These are phyloP conservation scores for Penicillium verrucosum DNA, from an alignment of 2,329 filamentous ascomycete genomes.

Conservation along the genomic window DNA sequence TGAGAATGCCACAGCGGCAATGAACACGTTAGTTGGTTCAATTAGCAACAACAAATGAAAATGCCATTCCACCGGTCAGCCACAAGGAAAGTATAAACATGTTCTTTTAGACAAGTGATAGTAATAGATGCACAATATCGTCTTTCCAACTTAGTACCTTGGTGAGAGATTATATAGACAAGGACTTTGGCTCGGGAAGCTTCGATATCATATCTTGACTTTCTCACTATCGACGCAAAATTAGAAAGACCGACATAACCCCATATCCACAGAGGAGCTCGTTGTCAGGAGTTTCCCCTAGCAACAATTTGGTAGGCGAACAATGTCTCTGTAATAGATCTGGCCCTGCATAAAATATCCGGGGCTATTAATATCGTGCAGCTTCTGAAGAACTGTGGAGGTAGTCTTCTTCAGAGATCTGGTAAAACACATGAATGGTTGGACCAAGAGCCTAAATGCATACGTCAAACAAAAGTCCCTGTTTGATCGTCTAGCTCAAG, in stretches of 20 bases:
- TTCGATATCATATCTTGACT: neutral
- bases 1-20: neutral
- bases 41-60: neutral
- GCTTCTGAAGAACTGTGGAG: neutral
- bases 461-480: neutral
- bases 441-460: neutral
- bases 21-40: neutral
- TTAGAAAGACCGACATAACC: neutral
- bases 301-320: neutral
- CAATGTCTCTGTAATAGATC: neutral
- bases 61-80: neutral
- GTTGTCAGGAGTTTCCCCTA: neutral
- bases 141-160: neutral
- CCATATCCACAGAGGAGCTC: neutral
- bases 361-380: neutral
- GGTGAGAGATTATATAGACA: neutral
- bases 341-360: neutral
- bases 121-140: neutral
- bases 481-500: slow-evolving; percentile 7
- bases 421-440: neutral
- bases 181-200: neutral
- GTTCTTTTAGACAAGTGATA: neutral
- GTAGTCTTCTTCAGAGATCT: neutral
- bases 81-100: neutral
- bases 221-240: neutral